Base-by-base conservation (phyloP, 768 basidiomycete species). In the Boletus subcaerulescens region DNA sequence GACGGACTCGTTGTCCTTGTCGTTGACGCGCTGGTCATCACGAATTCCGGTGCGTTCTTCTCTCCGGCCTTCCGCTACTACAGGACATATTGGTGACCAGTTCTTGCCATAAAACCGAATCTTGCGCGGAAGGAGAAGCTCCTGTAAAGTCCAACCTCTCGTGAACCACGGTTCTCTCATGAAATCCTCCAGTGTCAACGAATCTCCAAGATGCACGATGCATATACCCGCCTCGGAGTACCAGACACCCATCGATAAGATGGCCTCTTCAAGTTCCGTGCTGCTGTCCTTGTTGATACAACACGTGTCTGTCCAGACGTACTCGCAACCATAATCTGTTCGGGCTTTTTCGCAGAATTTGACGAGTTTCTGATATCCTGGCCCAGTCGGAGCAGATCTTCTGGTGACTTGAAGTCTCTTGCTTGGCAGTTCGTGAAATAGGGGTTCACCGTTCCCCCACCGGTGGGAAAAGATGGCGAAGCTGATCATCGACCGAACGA, bases 261-360 rank as follows among this genome's bases (percentile, higher is more conserved):
- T 58, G 33, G 63, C 65, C 18, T 68, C 65, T 42, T 67, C 67
- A 26, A 72, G 53, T 11, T 71, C 71, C 2, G 65, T 17, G 35
- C 60, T 55, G 15, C 41, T 65, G 45, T 67, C 66, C 53, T 60
- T 66, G 53, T 67, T 65, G 45, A 67, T 66, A 45, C 65, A 66
- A 46, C 65, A 66, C 8, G 58, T 66, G 32, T 66, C 65, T 49
- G 65, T 39, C 66, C 65, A 72, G 48, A 57, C 69, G 39, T 67
- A 60, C 56, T 66, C 55, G 42, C 65, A 60, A 13, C 61, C 60
- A 13, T 64, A 68, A 20, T 67, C 65, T 14, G 29, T 14, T 20
- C 60, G 18, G 24, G 67, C 67, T 36, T 62, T 69, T 14, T 69
- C 62, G 24, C 66, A 67, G 33, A 67, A 69, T 40, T 56, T 62